Evolutionary conservation across 2,329 filamentous ascomycete genomes (phyloP).

Genomic region (Tolypocladium paradoxum): DNA sequence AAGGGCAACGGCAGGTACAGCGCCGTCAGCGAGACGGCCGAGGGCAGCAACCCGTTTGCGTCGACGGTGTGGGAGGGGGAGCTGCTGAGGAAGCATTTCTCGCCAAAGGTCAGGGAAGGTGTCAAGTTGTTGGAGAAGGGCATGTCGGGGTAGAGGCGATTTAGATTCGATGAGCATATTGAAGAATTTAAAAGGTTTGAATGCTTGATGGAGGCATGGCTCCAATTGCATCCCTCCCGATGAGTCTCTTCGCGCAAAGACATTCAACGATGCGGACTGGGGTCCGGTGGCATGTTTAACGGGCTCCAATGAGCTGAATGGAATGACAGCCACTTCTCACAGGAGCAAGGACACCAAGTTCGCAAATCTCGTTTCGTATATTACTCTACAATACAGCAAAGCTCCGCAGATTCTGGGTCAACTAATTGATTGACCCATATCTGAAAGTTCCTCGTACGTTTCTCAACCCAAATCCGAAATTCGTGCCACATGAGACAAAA

Average conservation of each 20-base stretch:
- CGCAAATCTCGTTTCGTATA: neutral
- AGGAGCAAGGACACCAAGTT: neutral
- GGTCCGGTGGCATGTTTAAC: neutral
- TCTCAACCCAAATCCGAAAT: neutral
- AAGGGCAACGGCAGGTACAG: conserved; percentile 84
- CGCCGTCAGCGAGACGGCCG: conserved; percentile 59
- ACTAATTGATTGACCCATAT: neutral
- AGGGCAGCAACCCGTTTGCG: conserved; percentile 83
- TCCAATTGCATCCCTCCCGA: neutral
- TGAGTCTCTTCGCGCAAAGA: neutral
- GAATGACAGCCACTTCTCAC: neutral
- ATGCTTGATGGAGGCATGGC: neutral
- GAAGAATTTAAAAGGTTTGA: neutral
- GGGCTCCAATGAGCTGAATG: too few relatives aligned
- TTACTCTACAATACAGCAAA: neutral
- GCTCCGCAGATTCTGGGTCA: neutral
- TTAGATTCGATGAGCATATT: neutral
- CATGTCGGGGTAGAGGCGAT: conserved; percentile 25
- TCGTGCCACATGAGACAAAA: neutral
- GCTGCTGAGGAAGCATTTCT: conserved; percentile 73
- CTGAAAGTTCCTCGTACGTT: neutral
- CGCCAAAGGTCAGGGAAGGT: conserved; percentile 72
- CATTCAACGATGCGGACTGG: neutral
- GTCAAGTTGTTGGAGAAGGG: conserved; percentile 59
- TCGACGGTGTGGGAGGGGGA: conserved; percentile 92